Conservation (phyloP, 208 protist species). For the Crithidia acanthocephali region DNA sequence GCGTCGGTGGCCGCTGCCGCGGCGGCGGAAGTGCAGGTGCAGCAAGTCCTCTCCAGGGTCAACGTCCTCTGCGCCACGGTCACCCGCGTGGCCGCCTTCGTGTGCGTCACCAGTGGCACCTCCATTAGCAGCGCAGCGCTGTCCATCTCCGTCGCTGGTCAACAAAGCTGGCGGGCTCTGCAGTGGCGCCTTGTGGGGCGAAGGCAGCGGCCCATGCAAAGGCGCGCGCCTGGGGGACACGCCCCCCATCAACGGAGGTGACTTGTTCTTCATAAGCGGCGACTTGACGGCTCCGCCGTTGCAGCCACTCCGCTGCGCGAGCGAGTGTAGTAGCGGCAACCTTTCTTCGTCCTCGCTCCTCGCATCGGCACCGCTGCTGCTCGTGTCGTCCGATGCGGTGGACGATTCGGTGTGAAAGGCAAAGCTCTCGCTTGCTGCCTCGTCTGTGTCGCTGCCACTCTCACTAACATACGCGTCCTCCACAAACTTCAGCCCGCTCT, state of each 20-base stretch:
- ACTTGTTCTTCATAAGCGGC: not conserved
- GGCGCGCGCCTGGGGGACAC: conserved; percentile 5
- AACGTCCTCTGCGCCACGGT: conserved; percentile 5
- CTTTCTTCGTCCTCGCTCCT: no score
- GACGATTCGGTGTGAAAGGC: not conserved
- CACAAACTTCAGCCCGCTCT: conserved; percentile 42
- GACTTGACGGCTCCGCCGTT: not conserved
- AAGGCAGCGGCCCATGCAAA: conserved; percentile 15
- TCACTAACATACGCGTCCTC: conserved; percentile 43
- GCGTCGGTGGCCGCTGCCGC: conserved; percentile 37
- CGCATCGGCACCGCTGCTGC: no score
- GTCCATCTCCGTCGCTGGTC: not conserved
- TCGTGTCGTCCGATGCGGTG: not conserved
- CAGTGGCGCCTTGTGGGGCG: not conserved
- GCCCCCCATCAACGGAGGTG: not conserved
- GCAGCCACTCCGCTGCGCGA: not conserved
- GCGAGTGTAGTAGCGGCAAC: not conserved
- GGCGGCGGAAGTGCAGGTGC: conserved; percentile 48
- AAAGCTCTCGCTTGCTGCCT: not conserved
- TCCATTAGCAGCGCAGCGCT: not conserved
- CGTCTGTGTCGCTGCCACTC: conserved; percentile 9
- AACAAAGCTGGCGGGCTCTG: not conserved
- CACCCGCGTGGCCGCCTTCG: not conserved
- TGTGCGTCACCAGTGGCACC: not conserved
- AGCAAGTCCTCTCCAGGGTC: conserved; percentile 20